These are phyloP conservation scores for Hanseniaspora taiwanica DNA, from an alignment of 805 yeast species.

Conservation along the genomic window DNA sequence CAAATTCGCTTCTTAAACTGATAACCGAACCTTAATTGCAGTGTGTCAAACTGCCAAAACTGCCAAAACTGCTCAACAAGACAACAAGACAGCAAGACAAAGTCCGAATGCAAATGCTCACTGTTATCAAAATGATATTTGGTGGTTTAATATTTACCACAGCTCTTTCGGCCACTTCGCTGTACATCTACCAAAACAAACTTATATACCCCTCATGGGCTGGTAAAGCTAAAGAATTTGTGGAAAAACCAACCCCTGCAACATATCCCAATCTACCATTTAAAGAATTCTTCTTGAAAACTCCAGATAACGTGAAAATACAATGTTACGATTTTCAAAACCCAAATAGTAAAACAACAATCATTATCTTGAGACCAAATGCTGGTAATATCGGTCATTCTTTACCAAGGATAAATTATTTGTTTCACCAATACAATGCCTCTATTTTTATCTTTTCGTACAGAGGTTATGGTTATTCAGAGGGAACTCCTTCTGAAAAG, in stretches of 20 bases:
- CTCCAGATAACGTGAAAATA: slow-evolving; percentile 57
- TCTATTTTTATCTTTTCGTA: slow-evolving; percentile 80
- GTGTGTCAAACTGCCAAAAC: too few relatives aligned
- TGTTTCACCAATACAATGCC: slow-evolving; percentile 47
- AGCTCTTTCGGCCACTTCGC: slow-evolving; percentile 32
- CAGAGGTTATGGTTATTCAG: slow-evolving; percentile 78
- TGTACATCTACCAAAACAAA: slow-evolving; percentile 48
- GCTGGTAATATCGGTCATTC: slow-evolving; percentile 94
- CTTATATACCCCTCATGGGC: slow-evolving; percentile 76
- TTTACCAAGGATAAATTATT: slow-evolving; percentile 62
- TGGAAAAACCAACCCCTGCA: slow-evolving; percentile 61
- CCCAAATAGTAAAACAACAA: slow-evolving; percentile 38
- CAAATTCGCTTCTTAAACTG: too few relatives aligned
- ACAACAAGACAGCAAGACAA: neutral
- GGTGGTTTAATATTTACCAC: slow-evolving; percentile 33
- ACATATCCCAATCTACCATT: slow-evolving; percentile 44
- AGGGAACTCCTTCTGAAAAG: slow-evolving; percentile 60
- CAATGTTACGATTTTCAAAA: slow-evolving; percentile 41
- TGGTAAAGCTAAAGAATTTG: slow-evolving; percentile 56
- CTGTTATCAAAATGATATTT: slow-evolving; percentile 24
- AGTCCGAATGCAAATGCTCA: neutral
- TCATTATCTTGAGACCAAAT: slow-evolving; percentile 74
- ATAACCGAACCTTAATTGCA: too few relatives aligned
- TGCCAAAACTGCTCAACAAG: neutral
- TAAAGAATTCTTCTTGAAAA: slow-evolving; percentile 44